Evolutionary conservation across 169 alveolate species (phyloP).

Genomic region (Theileria equi): DNA sequence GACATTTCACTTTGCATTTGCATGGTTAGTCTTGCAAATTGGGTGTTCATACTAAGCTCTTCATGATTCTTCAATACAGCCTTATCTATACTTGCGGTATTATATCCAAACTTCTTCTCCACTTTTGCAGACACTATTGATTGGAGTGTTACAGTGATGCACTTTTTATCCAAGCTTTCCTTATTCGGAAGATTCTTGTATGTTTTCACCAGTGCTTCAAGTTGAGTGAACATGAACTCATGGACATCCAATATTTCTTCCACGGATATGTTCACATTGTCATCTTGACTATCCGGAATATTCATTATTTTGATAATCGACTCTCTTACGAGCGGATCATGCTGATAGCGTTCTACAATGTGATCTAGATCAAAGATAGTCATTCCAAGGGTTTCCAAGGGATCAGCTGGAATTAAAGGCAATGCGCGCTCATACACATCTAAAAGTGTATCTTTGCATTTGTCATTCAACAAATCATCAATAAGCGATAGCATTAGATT

Average conservation of each 20-base stretch:
- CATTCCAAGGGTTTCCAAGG: conserved; percentile 65
- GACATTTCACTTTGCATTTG: conserved; percentile 78
- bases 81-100: conserved; percentile 77
- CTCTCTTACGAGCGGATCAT: conserved; percentile 46
- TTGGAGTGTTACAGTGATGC: conserved; percentile 75
- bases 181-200: conserved; percentile 63
- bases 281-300: conserved; percentile 49
- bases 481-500: conserved; percentile 61
- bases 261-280: conserved; percentile 47
- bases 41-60: conserved; percentile 62
- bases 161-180: conserved; percentile 69
- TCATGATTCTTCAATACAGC: conserved; percentile 75
- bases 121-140: conserved; percentile 82
- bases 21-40: conserved; percentile 70
- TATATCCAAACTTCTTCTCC: conserved; percentile 76
- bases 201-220: conserved; percentile 66
- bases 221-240: conserved; percentile 78
- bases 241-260: conserved; percentile 71
- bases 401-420: conserved; percentile 66
- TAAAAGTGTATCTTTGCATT: conserved; percentile 22
- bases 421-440: conserved; percentile 49
- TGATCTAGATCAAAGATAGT: conserved; percentile 71
- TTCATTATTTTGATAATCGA: conserved; percentile 43
- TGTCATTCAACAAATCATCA: conserved; percentile 43
- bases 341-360: conserved; percentile 69